Evolutionary conservation across 106 monocot genomes (phyloP).

Genomic region (Amphibolis antarctica): DNA sequence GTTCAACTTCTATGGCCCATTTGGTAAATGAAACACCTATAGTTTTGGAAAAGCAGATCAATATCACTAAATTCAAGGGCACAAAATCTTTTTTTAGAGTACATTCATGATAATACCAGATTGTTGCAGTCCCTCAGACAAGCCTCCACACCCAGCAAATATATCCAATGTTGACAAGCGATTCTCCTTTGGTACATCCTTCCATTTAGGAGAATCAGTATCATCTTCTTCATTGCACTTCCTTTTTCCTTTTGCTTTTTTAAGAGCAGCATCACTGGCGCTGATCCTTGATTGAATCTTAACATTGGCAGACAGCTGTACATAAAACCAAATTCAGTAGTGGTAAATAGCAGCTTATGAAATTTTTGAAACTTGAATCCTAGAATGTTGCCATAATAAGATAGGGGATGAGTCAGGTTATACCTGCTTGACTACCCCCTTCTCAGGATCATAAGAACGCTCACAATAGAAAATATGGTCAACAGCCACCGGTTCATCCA

Average conservation of each 20-base stretch:
- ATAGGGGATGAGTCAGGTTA: background rate
- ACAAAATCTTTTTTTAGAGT: background rate
- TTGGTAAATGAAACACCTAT: constrained; percentile 79
- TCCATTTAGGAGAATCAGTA: constrained; percentile 19
- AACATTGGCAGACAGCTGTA: constrained; percentile 62
- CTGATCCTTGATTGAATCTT: constrained; percentile 28
- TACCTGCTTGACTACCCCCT: constrained; percentile 87
- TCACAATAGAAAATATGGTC: constrained; percentile 90
- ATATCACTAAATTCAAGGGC: background rate
- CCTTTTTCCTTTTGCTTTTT: constrained; percentile 74
- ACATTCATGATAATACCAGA: constrained; percentile 34
- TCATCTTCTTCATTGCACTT: constrained; percentile 49
- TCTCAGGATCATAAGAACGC: constrained; percentile 54
- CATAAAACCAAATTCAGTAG: background rate
- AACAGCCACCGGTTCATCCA: constrained; percentile 45
- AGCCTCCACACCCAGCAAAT: constrained; percentile 99
- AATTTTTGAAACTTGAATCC: background rate
- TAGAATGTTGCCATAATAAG: background rate
- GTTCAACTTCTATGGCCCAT: constrained; percentile 99
- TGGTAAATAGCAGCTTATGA: background rate
- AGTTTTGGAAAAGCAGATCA: background rate
- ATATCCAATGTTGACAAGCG: constrained; percentile 84
- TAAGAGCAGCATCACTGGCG: constrained; percentile 13
- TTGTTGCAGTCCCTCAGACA: constrained; percentile 87
- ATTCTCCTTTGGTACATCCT: constrained; percentile 27